These are phyloP conservation scores for Colletotrichum viniferum DNA, from an alignment of 2,329 filamentous ascomycete genomes.

Conservation along the genomic window DNA sequence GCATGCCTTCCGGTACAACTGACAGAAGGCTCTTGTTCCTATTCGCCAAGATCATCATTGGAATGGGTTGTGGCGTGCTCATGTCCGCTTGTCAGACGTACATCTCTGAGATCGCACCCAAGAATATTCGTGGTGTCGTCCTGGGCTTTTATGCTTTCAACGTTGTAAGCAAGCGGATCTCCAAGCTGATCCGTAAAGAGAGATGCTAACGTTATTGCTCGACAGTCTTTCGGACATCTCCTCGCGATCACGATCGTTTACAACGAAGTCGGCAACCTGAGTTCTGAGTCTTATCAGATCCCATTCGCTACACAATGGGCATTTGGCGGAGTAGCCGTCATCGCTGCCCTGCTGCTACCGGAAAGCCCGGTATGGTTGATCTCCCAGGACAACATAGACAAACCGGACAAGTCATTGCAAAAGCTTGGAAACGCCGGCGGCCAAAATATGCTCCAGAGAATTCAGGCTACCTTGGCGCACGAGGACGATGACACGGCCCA, in stretches of 20 bases:
- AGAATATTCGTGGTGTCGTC: not conserved
- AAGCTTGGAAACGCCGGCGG: not conserved
- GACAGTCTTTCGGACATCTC: not conserved
- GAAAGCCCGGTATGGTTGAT: constrained; percentile 1
- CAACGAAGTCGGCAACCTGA: not conserved
- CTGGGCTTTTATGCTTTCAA: not conserved
- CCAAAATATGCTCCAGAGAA: not conserved
- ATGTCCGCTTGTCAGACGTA: not conserved
- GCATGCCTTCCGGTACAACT: not conserved
- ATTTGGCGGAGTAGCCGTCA: not conserved
- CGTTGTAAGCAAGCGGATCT: not conserved
- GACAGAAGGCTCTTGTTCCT: not conserved
- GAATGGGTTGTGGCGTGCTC: not conserved
- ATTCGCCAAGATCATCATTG: not conserved
- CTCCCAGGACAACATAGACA: not conserved
- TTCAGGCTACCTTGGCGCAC: not conserved
- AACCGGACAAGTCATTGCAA: not conserved
- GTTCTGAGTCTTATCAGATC: not conserved
- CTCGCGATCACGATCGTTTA: not conserved
- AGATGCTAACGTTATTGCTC: too few species aligned
- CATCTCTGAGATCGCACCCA: constrained; percentile 2
- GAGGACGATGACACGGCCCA: not conserved
- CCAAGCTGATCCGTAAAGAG: not conserved
- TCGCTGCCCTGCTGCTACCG: not conserved
- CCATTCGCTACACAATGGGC: constrained; percentile 5